Percentiles rank a stretch among this genome's conserved stretches.
phyloP scores from a whole-genome alignment of 345 rosid genomes.

The Erysimum cheiranthoides region DNA sequence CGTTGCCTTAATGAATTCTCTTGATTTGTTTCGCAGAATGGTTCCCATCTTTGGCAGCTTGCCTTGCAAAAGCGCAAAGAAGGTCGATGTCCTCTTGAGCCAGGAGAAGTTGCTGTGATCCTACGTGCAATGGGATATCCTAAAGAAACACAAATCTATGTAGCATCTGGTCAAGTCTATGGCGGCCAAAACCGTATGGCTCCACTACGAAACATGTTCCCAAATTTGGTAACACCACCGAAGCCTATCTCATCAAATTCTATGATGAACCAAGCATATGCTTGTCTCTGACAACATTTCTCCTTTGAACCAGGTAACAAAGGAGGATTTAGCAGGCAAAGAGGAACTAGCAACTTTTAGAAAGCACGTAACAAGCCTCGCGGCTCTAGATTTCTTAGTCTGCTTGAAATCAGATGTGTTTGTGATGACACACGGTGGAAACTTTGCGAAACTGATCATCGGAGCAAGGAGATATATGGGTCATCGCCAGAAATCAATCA shows the following conservation, averaged over 20 bases:
- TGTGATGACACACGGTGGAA: slow-evolving; percentile 99
- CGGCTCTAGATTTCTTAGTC: slow-evolving; percentile 96
- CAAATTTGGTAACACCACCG: slow-evolving; percentile 68
- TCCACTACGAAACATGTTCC: slow-evolving; percentile 96
- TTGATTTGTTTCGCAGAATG: slow-evolving; percentile 64
- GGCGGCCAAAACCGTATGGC: slow-evolving; percentile 99
- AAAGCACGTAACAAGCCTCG: slow-evolving; percentile 98
- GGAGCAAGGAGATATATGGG: slow-evolving; percentile 98
- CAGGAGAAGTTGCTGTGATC: slow-evolving; percentile 98
- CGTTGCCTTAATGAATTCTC: background rate
- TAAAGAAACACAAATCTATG: slow-evolving; percentile 97
- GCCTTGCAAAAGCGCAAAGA: slow-evolving; percentile 97
- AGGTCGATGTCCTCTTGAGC: slow-evolving; percentile 99
- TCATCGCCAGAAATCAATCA: slow-evolving; percentile 91
- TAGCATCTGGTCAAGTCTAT: slow-evolving; percentile 99
- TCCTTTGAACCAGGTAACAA: slow-evolving; percentile 72
- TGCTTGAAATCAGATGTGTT: slow-evolving; percentile 98
- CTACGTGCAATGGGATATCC: slow-evolving; percentile 99
- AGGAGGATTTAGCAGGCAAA: slow-evolving; percentile 88
- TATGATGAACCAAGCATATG: background rate
- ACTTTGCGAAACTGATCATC: slow-evolving; percentile 95
- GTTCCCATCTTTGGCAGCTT: slow-evolving; percentile 96
- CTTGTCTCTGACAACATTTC: background rate
- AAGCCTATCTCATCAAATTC: background rate
- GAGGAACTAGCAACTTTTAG: slow-evolving; percentile 81